These are phyloP conservation scores for Tilletia walkeri DNA, from an alignment of 1,284 basidiomycete species.

Conservation along the genomic window DNA sequence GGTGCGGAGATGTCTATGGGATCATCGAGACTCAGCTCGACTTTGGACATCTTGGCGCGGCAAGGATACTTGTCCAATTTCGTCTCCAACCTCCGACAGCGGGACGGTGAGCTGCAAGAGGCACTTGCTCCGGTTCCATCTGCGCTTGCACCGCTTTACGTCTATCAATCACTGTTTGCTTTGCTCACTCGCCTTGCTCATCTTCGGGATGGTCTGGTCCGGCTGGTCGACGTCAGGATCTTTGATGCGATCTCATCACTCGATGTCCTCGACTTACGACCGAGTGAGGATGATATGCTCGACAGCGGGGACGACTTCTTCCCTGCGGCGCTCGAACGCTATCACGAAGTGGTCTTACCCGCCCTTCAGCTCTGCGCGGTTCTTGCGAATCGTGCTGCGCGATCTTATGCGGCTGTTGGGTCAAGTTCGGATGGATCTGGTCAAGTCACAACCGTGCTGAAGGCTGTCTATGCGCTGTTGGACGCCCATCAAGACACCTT, in stretches of 20 bases:
- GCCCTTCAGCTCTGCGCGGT: conserved; percentile 71
- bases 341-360: conserved; percentile 78
- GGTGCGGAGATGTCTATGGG: conserved; percentile 22
- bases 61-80: conserved; percentile 82
- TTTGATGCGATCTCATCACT: conserved; percentile 69
- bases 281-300: conserved; percentile 9
- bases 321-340: conserved; percentile 74
- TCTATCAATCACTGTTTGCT: conserved; percentile 91
- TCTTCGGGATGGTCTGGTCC: conserved; percentile 77
- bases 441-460: conserved; percentile 24
- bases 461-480: conserved; percentile 65
- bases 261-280: conserved; percentile 9
- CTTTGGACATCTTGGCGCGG: conserved; percentile 68
- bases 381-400: conserved; percentile 54
- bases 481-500: conserved; percentile 76
- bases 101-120: conserved; percentile 73
- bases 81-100: conserved; percentile 77
- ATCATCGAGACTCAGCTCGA: conserved; percentile 32
- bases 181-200: conserved; percentile 80
- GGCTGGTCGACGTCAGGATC: conserved; percentile 75
- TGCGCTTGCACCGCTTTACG: conserved; percentile 87
- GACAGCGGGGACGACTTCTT: conserved; percentile 72
- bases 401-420: conserved; percentile 65
- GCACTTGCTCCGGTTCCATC: conserved; percentile 85
- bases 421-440: conserved; percentile 67